phyloP scores from a whole-genome alignment of 257 asterid species.

The Lycium ferocissimum region DNA sequence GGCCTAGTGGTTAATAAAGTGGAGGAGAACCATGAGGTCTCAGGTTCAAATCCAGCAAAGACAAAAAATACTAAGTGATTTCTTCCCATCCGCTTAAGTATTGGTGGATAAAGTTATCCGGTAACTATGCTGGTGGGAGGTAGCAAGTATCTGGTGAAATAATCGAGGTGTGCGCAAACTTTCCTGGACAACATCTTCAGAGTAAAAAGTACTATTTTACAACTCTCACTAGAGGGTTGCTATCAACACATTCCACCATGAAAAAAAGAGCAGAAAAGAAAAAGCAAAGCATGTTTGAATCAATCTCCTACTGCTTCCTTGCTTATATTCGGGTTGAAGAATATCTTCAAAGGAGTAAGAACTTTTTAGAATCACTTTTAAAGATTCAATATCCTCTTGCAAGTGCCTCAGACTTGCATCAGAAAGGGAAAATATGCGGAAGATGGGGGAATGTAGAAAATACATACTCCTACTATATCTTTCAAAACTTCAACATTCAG shows the following conservation, averaged over 20 bases:
- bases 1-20: not conserved
- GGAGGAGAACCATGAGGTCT: not conserved
- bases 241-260: not conserved
- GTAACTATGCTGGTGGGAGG: not conserved
- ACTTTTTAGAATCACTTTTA: not conserved
- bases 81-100: not conserved
- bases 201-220: not conserved
- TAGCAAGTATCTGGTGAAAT: not conserved
- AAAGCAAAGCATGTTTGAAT: constrained; percentile 8
- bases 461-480: not conserved
- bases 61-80: not conserved
- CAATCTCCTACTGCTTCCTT: not conserved
- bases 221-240: not conserved
- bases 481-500: not conserved
- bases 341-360: constrained; percentile 13
- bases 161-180: not conserved
- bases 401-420: constrained; percentile 14
- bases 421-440: not conserved
- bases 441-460: not conserved
- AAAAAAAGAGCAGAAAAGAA: not conserved
- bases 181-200: not conserved
- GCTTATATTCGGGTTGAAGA: not conserved
- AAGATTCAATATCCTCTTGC: constrained; percentile 6
- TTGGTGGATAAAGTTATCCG: not conserved
- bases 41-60: not conserved